Percentiles rank a stretch among this genome's conserved stretches.
These are phyloP conservation scores for Aspergillus kassunensis DNA, from an alignment of 495 filamentous ascomycete species.

Conservation along the genomic window DNA sequence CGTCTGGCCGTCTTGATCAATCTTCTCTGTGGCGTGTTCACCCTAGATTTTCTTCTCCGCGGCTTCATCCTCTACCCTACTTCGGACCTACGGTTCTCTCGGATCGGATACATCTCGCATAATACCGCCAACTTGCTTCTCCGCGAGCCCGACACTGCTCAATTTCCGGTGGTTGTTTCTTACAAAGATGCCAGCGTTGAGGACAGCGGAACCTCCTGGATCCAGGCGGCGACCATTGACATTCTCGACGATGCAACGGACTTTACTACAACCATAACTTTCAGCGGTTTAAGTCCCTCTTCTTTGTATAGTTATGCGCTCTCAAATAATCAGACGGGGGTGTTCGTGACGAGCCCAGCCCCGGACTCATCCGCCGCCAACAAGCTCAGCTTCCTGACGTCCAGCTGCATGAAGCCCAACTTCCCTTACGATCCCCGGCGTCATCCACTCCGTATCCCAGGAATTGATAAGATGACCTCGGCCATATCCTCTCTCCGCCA, in stretches of 20 bases:
- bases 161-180: conserved; percentile 68
- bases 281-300: conserved; percentile 52
- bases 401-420: conserved; percentile 84
- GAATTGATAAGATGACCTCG: conserved; percentile 60
- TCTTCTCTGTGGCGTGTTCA: conserved; percentile 56
- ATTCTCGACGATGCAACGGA: conserved; percentile 73
- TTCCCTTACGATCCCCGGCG: conserved; percentile 82
- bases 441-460: conserved; percentile 77
- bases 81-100: conserved; percentile 74
- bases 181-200: conserved; percentile 42
- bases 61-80: conserved; percentile 62
- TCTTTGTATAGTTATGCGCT: conserved; percentile 76
- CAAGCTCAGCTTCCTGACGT: conserved; percentile 81
- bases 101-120: conserved; percentile 81
- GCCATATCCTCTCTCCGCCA: conserved; percentile 57
- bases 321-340: conserved; percentile 78
- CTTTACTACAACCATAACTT: conserved; percentile 63
- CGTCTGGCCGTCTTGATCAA: conserved; percentile 69
- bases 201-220: conserved; percentile 47
- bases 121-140: conserved; percentile 76
- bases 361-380: conserved; percentile 56
- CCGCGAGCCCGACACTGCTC: conserved; percentile 71
- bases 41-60: conserved; percentile 70
- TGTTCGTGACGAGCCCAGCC: conserved; percentile 68
- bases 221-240: conserved; percentile 57